Base-by-base conservation (phyloP, 176 grass and related monocot genomes). In the Olyra latifolia region DNA sequence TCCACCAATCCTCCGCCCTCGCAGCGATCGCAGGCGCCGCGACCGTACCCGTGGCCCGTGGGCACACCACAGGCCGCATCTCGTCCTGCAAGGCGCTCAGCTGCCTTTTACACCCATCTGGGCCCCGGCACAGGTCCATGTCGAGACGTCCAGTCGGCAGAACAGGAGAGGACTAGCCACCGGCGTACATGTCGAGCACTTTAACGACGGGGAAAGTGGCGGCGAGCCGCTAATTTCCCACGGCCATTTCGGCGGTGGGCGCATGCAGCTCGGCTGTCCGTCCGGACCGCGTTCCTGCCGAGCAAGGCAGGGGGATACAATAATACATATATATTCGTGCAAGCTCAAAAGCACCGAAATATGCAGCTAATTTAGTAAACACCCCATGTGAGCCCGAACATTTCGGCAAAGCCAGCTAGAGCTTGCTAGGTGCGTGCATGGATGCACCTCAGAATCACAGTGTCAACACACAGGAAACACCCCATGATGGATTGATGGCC, bases 311-410 rank as follows among this genome's bases (percentile, higher is more conserved):
- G 9, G 6, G 11, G 41, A 0, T 35, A 35, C 32, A n/a, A n/a
- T n/a, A n/a, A n/a, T n/a, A n/a, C n/a, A n/a, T n/a, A 10, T 28
- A 25, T 72, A 39, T 71, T 71, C 46, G 40, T 24, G 81, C 81
- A 80, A 69, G 76, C 87, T 62, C 52, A 20, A 84, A 75, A 39
- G 82, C 13, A 22, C 15, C 27, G 20, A 25, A 2, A 8, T 39
- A 17, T 40, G 57, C 63, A 29, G 35, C 72, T 32, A 45, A 16
- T 24, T 14, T 35, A 35, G 32, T 47, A 67, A 13, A 50, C 86
- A 83, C 3, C 82, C 71, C 87, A 89, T 57, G 87, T 71, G 87
- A 45, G 66, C 0, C 47, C 40, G 72, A 39, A 27, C 70, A 20
- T 46, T 63, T 77, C 41, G 62, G 22, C 61, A 6, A 6, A 55